Conservation (phyloP, 805 yeast species). For the Suhomyces pyralidae region DNA sequence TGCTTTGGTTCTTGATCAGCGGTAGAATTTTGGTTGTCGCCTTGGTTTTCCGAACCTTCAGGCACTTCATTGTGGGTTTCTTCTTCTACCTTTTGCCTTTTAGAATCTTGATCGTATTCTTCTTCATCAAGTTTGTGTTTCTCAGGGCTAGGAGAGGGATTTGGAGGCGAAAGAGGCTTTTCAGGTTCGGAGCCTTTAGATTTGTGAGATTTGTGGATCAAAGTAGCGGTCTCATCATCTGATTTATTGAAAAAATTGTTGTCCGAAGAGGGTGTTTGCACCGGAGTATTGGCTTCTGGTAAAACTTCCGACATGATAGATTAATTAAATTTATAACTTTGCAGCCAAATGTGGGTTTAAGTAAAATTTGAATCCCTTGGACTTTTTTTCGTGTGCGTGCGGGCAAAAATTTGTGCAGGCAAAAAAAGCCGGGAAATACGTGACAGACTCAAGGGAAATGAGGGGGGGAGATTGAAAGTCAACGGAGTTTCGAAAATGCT, state of each 20-base stretch:
- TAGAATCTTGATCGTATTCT: constrained; percentile 15
- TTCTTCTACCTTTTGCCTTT: constrained; percentile 21
- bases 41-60: constrained; percentile 19
- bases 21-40: neutral
- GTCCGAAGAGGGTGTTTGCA: constrained; percentile 38
- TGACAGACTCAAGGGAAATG: neutral
- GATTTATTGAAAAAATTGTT: constrained; percentile 20
- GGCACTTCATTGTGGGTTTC: constrained; percentile 16
- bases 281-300: constrained; percentile 36
- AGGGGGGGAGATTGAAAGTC: neutral
- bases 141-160: constrained; percentile 43
- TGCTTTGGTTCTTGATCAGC: constrained; percentile 6
- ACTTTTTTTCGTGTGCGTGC: neutral
- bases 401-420: constrained; percentile 1
- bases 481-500: neutral
- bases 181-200: constrained; percentile 20
- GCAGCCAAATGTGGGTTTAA: constrained; percentile 3
- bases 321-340: neutral
- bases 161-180: constrained; percentile 44
- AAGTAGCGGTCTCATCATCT: constrained; percentile 11
- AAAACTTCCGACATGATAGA: constrained; percentile 26
- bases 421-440: neutral
- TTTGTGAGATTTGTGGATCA: constrained; percentile 3
- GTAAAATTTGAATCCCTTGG: constrained; percentile 1
- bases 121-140: constrained; percentile 31